Base-by-base conservation (phyloP, 2,329 filamentous ascomycete species). In the Magnaporthiopsis incrustans region DNA sequence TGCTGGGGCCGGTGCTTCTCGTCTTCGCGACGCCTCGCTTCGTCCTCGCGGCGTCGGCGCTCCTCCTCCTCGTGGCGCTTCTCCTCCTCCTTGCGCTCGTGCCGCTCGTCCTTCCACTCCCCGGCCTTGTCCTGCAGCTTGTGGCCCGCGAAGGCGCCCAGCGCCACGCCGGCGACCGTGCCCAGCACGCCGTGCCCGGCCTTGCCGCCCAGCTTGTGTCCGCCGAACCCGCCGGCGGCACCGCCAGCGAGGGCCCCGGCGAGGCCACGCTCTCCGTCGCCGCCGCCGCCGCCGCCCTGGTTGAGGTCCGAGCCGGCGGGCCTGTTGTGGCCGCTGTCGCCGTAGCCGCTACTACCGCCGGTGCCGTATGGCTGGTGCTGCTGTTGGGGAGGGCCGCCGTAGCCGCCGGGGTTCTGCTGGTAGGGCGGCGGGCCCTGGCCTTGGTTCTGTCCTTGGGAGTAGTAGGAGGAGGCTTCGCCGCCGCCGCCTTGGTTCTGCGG, bases 81-180 rank as follows among this genome's bases (percentile, higher is more conserved):
- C 58, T 71, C 71, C 26, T 73, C 68, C 26, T 77, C 70, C 18
- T 66, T 63, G 4, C 66, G 63, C 38, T 65, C 64, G 15, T 57
- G 61, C 65, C 70, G 64, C 38, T 70, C 69, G 33, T 70, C 67
- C 70, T 77, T 77, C 65, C 75, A 72, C 63, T 79, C 76, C 65
- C 78, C 71, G 32, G 73, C 73, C 38, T 74, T 71, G 65, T 77
- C 73, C 68, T 74, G 75, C 74, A 77, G 64, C 67, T 79, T 77
- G 69, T 77, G 75, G 3, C 77, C 77, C 3, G 75, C 75, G 50
- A 79, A 71, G 14, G 77, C 77, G 15, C 77, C 77, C 5, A 75
- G 71, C 22, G 79, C 69, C 44, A 75, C 73, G 33, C 74, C 76
- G n/a, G 76, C 75, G 3, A 76, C 73, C 5, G 76, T 76, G 35